Evolutionary conservation across 2,329 filamentous ascomycete species (phyloP).

Genomic region (Colletotrichum eleusines): DNA sequence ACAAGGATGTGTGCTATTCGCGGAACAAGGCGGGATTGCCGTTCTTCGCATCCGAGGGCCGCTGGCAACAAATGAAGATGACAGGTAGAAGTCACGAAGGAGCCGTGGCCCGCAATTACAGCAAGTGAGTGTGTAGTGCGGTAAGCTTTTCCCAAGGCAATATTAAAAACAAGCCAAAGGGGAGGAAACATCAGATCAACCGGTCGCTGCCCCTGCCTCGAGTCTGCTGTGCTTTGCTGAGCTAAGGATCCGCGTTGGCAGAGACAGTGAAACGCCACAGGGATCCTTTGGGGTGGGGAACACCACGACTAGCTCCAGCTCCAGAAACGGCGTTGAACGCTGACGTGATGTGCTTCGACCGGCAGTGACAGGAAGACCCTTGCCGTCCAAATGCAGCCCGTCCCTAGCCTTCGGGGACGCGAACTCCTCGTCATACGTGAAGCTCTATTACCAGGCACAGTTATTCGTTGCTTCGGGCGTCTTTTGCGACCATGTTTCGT

Average conservation of each 20-base stretch:
- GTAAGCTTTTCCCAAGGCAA: conserved; percentile 5
- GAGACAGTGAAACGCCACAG: conserved; percentile 37
- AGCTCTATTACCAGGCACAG: no score
- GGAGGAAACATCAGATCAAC: conserved; percentile 34
- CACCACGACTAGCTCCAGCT: conserved; percentile 8
- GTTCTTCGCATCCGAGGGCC: conserved; percentile 3
- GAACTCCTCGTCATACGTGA: background rate
- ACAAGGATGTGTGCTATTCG: conserved; percentile 17
- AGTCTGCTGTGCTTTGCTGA: conserved; percentile 28
- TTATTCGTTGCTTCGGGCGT: background rate
- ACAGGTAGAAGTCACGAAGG: background rate
- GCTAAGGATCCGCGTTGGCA: conserved; percentile 26
- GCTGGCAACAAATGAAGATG: background rate
- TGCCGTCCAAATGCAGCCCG: conserved; percentile 33
- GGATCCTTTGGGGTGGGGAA: conserved; percentile 29
- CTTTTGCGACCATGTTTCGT: background rate
- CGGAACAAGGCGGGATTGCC: conserved; percentile 16
- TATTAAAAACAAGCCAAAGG: background rate
- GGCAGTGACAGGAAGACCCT: conserved; percentile 30
- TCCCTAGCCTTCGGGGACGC: background rate
- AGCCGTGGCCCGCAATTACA: background rate
- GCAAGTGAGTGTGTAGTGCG: conserved; percentile 2
- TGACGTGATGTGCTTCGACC: conserved; percentile 9
- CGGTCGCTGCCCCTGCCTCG: background rate
- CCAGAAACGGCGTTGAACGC: conserved; percentile 18